phyloP scores from a whole-genome alignment of 768 basidiomycete species.

The Suillus alpinus region DNA sequence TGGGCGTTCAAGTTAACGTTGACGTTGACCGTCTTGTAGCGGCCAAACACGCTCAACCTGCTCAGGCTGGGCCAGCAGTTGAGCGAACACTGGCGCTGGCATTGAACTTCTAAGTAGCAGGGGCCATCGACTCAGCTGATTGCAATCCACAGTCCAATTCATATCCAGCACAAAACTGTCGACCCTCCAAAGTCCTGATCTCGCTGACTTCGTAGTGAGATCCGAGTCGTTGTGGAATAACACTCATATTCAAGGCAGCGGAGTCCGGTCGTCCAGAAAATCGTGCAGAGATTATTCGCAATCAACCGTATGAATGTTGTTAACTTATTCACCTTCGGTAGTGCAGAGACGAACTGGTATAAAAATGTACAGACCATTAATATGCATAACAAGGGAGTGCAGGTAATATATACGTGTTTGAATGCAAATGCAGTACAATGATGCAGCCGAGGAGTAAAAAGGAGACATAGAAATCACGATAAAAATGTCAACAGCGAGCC shows the following conservation, averaged over 20 bases:
- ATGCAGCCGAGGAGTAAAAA: neutral
- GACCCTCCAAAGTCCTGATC: constrained; percentile 33
- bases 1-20: neutral
- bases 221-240: constrained; percentile 57
- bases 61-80: too few relatives aligned
- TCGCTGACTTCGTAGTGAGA: constrained; percentile 47
- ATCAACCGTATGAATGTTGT: too few relatives aligned
- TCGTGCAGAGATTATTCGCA: too few relatives aligned
- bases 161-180: constrained; percentile 39
- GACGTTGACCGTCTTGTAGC: too few relatives aligned
- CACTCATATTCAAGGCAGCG: constrained; percentile 34
- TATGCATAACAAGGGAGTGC: neutral
- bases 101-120: too few relatives aligned
- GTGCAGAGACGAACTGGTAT: neutral
- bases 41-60: too few relatives aligned
- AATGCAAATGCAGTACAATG: constrained; percentile 4
- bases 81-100: too few relatives aligned
- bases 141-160: constrained; percentile 37
- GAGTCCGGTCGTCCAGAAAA: too few relatives aligned
- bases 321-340: neutral
- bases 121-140: too few relatives aligned
- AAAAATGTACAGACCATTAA: constrained; percentile 1
- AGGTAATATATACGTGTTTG: neutral
- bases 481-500: constrained; percentile 15
- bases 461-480: constrained; percentile 1